Percentiles rank a stretch among this genome's conserved stretches.
Conservation (phyloP, 495 filamentous ascomycete species). For the Chaetomidium leptoderma region DNA sequence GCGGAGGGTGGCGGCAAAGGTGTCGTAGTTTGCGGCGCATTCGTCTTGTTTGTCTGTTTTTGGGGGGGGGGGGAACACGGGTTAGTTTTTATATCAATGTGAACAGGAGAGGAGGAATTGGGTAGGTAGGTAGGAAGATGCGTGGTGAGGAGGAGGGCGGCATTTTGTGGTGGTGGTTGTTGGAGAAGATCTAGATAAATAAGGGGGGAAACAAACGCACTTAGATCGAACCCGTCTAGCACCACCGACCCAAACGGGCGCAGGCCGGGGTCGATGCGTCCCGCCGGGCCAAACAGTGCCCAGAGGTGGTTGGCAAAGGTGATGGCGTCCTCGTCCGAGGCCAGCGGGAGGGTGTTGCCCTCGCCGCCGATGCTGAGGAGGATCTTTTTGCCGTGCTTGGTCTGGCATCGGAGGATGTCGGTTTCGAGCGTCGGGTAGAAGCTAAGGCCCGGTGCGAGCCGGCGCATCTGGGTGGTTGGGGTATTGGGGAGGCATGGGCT, state of each 20-base stretch:
- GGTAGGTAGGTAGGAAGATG: not conserved
- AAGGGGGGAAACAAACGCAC: not conserved
- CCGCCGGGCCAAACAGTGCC: conserved; percentile 55
- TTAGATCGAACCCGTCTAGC: conserved; percentile 58
- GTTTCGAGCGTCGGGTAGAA: conserved; percentile 15
- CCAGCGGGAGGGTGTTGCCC: conserved; percentile 44
- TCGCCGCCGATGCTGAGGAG: conserved; percentile 60
- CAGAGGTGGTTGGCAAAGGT: conserved; percentile 56
- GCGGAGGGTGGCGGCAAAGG: conserved; percentile 13
- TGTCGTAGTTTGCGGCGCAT: conserved; percentile 15
- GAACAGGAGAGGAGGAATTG: no score
- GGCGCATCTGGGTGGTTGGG: conserved; percentile 8
- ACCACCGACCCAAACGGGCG: conserved; percentile 51
- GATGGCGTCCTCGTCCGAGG: conserved; percentile 46
- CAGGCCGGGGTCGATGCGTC: conserved; percentile 16
- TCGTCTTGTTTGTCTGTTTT: conserved; percentile 26
- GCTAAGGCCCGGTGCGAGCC: conserved; percentile 9
- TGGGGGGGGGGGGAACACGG: no score
- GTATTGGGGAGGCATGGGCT: not conserved
- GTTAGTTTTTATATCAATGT: no score
- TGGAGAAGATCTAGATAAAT: no score
- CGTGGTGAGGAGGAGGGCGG: not conserved
- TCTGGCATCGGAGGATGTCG: conserved; percentile 59
- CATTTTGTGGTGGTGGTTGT: no score
- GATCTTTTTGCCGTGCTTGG: conserved; percentile 53